Conservation (phyloP, 2,329 filamentous ascomycete species). For the Aspergillus hiratsukae region DNA sequence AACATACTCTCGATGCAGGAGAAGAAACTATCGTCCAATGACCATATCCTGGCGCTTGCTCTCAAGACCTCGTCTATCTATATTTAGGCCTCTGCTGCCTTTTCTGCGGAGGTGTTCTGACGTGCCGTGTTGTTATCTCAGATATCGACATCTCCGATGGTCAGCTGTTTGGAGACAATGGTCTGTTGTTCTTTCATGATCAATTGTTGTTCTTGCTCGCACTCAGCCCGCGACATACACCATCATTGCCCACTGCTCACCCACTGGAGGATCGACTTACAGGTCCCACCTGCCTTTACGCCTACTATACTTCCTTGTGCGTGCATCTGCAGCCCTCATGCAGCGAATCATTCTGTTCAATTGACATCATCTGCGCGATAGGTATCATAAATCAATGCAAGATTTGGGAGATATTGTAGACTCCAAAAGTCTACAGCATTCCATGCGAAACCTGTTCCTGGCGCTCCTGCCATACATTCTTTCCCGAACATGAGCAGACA, state of each 20-base stretch:
- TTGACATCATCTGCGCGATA: background rate
- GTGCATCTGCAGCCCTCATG: background rate
- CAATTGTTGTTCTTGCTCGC: background rate
- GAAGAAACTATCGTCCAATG: background rate
- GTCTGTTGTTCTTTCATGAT: background rate
- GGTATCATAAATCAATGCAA: background rate
- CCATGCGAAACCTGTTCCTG: constrained; percentile 83
- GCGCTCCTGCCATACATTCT: constrained; percentile 97
- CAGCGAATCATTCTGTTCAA: background rate
- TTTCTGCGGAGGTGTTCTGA: background rate
- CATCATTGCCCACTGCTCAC: background rate
- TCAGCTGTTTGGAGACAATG: background rate
- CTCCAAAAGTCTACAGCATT: constrained; percentile 62
- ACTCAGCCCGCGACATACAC: background rate
- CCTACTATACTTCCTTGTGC: background rate
- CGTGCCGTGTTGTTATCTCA: background rate
- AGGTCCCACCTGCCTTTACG: background rate
- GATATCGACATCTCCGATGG: background rate
- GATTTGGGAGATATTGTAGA: background rate
- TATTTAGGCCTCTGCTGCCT: background rate
- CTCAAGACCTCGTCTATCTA: background rate
- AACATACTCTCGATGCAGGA: background rate
- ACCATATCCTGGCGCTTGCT: background rate
- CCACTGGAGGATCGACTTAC: background rate
- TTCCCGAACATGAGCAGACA: constrained; percentile 94